Conservation (phyloP, 164 flowering plant genomes). For the Aristolochia fimbriata region DNA sequence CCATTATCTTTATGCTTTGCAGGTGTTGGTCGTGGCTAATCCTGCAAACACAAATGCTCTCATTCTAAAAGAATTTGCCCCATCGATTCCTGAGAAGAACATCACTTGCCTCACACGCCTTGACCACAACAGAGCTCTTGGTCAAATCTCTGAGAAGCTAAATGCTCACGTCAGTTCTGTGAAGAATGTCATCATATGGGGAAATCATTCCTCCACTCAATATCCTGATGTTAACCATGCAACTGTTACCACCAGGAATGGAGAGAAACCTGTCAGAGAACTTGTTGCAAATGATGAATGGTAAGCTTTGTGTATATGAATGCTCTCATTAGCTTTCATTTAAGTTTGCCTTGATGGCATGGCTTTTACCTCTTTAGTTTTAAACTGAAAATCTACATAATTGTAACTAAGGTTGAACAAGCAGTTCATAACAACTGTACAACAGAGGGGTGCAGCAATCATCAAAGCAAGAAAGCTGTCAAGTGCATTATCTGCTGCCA, state of each 20-base stretch:
- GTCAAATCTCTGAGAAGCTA: conserved; percentile 68
- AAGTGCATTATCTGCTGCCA: conserved; percentile 93
- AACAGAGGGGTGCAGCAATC: conserved; percentile 78
- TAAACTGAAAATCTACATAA: neutral
- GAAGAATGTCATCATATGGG: conserved; percentile 85
- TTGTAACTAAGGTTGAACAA: conserved; percentile 36
- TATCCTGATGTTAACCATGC: conserved; percentile 90
- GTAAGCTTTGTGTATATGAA: conserved; percentile 19
- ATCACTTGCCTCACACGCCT: conserved; percentile 80
- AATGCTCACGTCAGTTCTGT: conserved; percentile 54
- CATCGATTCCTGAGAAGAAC: conserved; percentile 81
- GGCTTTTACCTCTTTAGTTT: neutral
- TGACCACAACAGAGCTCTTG: conserved; percentile 84
- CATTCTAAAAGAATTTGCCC: conserved; percentile 79
- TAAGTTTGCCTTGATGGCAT: neutral
- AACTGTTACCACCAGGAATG: conserved; percentile 33
- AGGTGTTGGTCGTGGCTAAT: conserved; percentile 86
- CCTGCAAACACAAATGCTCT: conserved; percentile 92
- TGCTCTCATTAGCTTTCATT: too few species aligned
- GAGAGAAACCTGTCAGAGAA: conserved; percentile 44
- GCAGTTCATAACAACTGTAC: conserved; percentile 67
- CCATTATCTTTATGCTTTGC: neutral
- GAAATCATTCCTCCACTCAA: conserved; percentile 88
- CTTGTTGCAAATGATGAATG: conserved; percentile 58
- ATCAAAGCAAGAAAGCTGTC: conserved; percentile 73